Evolutionary conservation across 2,329 filamentous ascomycete genomes (phyloP), one percentile per base, ranked within the genome.

Genomic region (Zymoseptoria pseudotritici): DNA sequence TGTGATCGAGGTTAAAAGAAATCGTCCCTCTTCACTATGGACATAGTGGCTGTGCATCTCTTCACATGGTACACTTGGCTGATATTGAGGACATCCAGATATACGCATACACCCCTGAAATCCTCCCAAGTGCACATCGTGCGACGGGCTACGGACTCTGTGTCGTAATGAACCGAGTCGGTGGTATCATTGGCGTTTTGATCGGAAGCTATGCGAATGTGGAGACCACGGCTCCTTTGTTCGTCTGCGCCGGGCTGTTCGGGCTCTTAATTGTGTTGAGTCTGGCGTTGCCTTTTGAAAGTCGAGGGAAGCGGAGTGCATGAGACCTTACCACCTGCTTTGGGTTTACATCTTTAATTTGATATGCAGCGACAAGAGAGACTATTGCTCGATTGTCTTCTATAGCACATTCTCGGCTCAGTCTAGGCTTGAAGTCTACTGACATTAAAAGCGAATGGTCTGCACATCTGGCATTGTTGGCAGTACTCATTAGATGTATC

Each of bases 41-140:
- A 84, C 3, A 24, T 88, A 88, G 70, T 19, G 19, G 50, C 3
- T 21, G 20, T 21, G 13, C 50, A 52, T 4, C 50, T 52, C 50
- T 19, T 21, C 3, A n/a, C n/a, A n/a, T 26, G 10, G 7, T 24
- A 29, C 8, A 2, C 70, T 83, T 85, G 65, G 86, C 71, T 73
- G 89, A 89, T 69, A 86, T 89, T 74, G 88, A 88, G 84, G 58
- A 61, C 42, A 87, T 87, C 59, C 86, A 90, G 1, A 76, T 91
- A 1, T 91, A 90, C 71, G 86, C 87, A 7, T 91, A 89, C 70
- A 90, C 88, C 0, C 88, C 88, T 0, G 88, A 91, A 69, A 83
- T 90, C 26, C 90, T 91, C 74, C 87, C 88, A 0, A 86, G 87
- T 0, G 86, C 87, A 0, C 83, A 87, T 21, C 79, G 88, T 31